Evolutionary conservation across 2,329 filamentous ascomycete species (phyloP), one percentile per base, ranked within the genome.

Genomic region (Trichoderma oligosporum): DNA sequence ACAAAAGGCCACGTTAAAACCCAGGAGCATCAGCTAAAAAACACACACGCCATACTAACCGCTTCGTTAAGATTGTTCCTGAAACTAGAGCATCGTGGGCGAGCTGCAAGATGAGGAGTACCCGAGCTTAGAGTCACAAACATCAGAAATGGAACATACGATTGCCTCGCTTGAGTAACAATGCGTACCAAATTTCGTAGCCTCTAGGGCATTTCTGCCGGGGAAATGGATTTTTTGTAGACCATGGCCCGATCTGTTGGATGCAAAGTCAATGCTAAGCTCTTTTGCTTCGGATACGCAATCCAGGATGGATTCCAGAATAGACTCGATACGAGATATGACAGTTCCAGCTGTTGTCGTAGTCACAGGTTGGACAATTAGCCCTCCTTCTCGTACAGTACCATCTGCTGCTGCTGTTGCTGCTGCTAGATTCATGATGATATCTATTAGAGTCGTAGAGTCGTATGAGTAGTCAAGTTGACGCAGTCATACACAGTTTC

Each of bases 31-130:
- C 8, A 24, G 11, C 7, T 2, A 14, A 22, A 7, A 11, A 27
- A 18, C 8, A n/a, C n/a, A n/a, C 4, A 7, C 16, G 22, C 3
- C 24, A 29, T 46, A 64, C 70, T 41, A 49, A 86, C 84, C 84
- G 82, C 69, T 87, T 88, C 2, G 84, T 86, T 18, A 84, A 74
- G 2, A 83, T 64, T 7, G 71, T 76, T 1, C 79, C 82, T 0
- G 78, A 75, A 0, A 80, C 70, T 1, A 87, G 70, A 3, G 84
- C 82, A 63, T 83, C 78, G 60, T 85, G 84, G 1, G 80, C 78
- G 2, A 85, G 63, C 62, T 85, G 79, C 9, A 88, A 72, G 45
- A 87, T 80, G 7, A 79, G 74, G 27, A 87, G 70, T 6, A 86
- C 64, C 4, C 79, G 78, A 33, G 80, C 84, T 87, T 4, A 24